phyloP scores from a whole-genome alignment of 129 eudicot species.

The Daucus carota region DH1_v3.0 NC_030382.2:34118501-34119000 shows the following conservation, averaged over 20 bases:
- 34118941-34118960: not conserved
- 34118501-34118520: not conserved
- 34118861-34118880: not conserved
- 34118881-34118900: not conserved
- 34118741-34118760: not conserved
- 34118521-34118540: not conserved
- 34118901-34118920: not conserved
- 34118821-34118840: not conserved
- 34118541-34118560: not conserved
- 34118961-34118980: too few relatives aligned
- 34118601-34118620: not conserved
- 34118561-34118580: not conserved
- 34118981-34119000: too few relatives aligned
- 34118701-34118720: not conserved
- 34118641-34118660: not conserved
- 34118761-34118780: not conserved
- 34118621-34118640: constrained; percentile 1
- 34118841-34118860: not conserved
- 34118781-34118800: not conserved
- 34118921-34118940: not conserved
- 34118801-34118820: not conserved
- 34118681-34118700: not conserved
- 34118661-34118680: not conserved
- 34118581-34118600: not conserved
- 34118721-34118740: not conserved